Evolutionary conservation across 805 yeast genomes (phyloP).

Genomic region (Metschnikowia kofuensis): DNA sequence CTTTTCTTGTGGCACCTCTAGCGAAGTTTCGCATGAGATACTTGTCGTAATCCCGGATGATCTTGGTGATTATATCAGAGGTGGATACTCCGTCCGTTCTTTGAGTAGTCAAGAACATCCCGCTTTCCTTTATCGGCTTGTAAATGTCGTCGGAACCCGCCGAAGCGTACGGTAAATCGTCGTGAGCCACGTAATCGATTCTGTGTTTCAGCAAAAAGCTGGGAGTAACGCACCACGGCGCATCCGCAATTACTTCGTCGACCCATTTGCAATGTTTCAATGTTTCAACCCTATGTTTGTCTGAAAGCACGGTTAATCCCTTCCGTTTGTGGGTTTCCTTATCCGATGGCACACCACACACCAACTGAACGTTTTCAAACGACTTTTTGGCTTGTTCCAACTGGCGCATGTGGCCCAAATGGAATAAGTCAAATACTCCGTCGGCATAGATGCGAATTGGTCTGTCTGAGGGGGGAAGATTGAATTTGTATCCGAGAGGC

Average conservation of each 20-base stretch:
- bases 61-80: slow-evolving; percentile 91
- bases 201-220: slow-evolving; percentile 74
- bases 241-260: slow-evolving; percentile 90
- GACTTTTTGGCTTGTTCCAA: slow-evolving; percentile 95
- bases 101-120: slow-evolving; percentile 91
- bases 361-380: slow-evolving; percentile 76
- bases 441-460: slow-evolving; percentile 96
- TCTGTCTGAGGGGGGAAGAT: slow-evolving; percentile 79
- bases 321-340: slow-evolving; percentile 86
- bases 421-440: slow-evolving; percentile 96
- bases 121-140: slow-evolving; percentile 84
- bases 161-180: slow-evolving; percentile 91
- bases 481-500: slow-evolving; percentile 75
- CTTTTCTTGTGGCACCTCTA: slow-evolving; percentile 95
- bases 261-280: slow-evolving; percentile 94
- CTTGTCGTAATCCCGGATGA: slow-evolving; percentile 93
- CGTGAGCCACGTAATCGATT: slow-evolving; percentile 97
- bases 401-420: slow-evolving; percentile 96
- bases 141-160: slow-evolving; percentile 90
- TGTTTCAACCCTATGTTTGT: slow-evolving; percentile 87
- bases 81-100: slow-evolving; percentile 96
- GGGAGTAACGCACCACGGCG: slow-evolving; percentile 93
- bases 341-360: slow-evolving; percentile 92
- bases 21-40: slow-evolving; percentile 96
- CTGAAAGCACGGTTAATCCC: slow-evolving; percentile 89